Evolutionary conservation across 139 green algal genomes (phyloP), one percentile per base, ranked within the genome.

Genomic region (Tetratostichococcus sp.): DNA sequence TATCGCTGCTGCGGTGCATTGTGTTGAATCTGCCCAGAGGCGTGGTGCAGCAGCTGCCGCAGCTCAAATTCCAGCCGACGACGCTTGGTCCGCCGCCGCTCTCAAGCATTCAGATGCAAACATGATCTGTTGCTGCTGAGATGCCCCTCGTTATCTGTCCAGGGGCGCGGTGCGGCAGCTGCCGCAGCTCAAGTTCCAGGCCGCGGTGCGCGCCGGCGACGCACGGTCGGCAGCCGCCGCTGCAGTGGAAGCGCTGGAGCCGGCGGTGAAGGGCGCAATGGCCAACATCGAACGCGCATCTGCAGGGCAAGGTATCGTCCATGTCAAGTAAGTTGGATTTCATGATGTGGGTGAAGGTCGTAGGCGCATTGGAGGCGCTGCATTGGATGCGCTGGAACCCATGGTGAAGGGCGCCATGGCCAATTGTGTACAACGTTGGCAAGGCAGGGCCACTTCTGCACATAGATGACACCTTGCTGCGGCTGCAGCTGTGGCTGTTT

Each of bases 221-320:
- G 80, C 78, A 30, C 77, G 73, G 1, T 83, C 83, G 2, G 86
- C 88, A 21, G 90, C 90, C 5, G 72, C 82, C 14, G 91, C 89
- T 0, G 91, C 88, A 17, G 82, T 97, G 67, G 67, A 89, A 1
- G 93, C 94, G 76, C 70, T 96, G 43, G 89, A 95, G 80, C 79
- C 86, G 39, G 74, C 77, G 23, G 85, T 97, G 75, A 62, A 25
- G 19, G 50, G 11, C 71, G 43, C 71, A 25, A 62, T 62, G 50
- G 11, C 50, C 19, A 62, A 62, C 19, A 62, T 62, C 19, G 50
- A 62, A 17, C 50, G 50, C 50, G 50, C 50, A 23, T 62, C 50
- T 26, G 50, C 50, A 5, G 50, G 50, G 2, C 50, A 62, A 62
- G 50, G 50, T 62, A 26, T 14, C 8, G 39, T 8, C 8, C 39